Percentiles rank a stretch among this genome's conserved stretches.
phyloP scores from a whole-genome alignment of 2,329 filamentous ascomycete species.

The Arthrobotrys musiformis region DNA sequence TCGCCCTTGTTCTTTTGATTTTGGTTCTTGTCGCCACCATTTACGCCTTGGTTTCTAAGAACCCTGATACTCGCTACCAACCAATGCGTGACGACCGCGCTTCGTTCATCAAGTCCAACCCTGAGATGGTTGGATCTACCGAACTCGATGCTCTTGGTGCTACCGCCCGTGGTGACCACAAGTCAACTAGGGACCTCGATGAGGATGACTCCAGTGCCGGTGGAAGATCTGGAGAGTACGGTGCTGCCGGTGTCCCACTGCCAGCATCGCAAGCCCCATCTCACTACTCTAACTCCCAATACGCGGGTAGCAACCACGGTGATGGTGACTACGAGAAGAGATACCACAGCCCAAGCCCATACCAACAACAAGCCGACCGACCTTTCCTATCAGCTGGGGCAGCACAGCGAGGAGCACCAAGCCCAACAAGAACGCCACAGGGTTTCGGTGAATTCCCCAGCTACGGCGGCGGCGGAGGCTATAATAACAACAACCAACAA shows the following conservation, averaged over 20 bases:
- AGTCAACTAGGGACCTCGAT: constrained; percentile 73
- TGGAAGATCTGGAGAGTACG: constrained; percentile 62
- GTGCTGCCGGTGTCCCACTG: constrained; percentile 62
- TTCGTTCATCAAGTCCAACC: constrained; percentile 97
- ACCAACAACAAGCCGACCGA: constrained; percentile 61
- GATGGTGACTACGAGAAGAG: constrained; percentile 51
- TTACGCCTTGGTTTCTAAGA: constrained; percentile 88
- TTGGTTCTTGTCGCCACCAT: constrained; percentile 80
- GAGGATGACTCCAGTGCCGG: constrained; percentile 77
- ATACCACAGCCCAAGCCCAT: constrained; percentile 52
- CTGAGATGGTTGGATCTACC: constrained; percentile 78
- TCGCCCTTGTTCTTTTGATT: constrained; percentile 82
- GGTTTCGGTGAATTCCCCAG: constrained; percentile 58
- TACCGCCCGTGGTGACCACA: constrained; percentile 83
- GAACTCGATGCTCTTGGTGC: constrained; percentile 90
- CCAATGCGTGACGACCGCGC: constrained; percentile 96
- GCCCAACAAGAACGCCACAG: constrained; percentile 47
- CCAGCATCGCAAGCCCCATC: constrained; percentile 60
- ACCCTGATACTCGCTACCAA: constrained; percentile 93
- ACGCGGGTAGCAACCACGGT: constrained; percentile 46
- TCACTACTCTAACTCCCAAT: constrained; percentile 48
- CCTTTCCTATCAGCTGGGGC: constrained; percentile 61
- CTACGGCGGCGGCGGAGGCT: constrained; percentile 60
- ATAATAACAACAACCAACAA: constrained; percentile 59
- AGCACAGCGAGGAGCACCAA: constrained; percentile 63